A percentile compares a stretch with the other conserved stretches of the same genome.
phyloP scores from a whole-genome alignment of 164 flowering plant species.

The Magnolia officinalis region DNA sequence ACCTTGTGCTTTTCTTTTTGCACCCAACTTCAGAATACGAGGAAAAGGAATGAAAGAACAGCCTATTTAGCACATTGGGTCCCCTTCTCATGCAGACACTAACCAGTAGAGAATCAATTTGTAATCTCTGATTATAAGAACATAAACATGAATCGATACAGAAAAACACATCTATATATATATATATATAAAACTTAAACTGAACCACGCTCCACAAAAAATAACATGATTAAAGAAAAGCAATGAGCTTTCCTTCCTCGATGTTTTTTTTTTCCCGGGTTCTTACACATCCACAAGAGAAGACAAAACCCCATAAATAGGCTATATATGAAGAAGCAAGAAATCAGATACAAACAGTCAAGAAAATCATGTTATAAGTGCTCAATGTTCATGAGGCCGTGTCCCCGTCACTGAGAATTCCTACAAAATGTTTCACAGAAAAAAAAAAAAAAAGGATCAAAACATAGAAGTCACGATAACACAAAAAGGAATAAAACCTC shows the following conservation, averaged over 20 bases:
- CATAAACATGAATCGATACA: neutral
- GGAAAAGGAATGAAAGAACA: neutral
- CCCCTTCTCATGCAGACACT: neutral
- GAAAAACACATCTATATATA: neutral
- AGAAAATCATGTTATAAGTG: neutral
- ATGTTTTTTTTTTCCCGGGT: neutral
- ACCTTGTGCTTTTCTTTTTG: neutral
- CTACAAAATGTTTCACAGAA: neutral
- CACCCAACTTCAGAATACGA: neutral
- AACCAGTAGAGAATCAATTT: neutral
- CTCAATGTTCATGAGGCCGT: neutral
- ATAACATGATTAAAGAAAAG: neutral
- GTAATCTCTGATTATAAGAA: neutral
- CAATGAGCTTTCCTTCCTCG: neutral
- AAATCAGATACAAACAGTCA: neutral
- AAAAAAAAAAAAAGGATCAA: neutral
- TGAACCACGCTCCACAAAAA: neutral
- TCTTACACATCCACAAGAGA: conserved; percentile 1
- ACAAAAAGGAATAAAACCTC: neutral
- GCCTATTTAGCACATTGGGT: neutral
- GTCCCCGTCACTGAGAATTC: conserved; percentile 1
- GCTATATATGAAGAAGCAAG: neutral
- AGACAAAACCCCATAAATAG: neutral
- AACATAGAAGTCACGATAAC: neutral
- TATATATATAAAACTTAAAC: neutral